Evolutionary conservation across 106 monocot species (phyloP), one percentile per base, ranked within the genome.

Genomic region (Platanthera guangdongensis): DNA sequence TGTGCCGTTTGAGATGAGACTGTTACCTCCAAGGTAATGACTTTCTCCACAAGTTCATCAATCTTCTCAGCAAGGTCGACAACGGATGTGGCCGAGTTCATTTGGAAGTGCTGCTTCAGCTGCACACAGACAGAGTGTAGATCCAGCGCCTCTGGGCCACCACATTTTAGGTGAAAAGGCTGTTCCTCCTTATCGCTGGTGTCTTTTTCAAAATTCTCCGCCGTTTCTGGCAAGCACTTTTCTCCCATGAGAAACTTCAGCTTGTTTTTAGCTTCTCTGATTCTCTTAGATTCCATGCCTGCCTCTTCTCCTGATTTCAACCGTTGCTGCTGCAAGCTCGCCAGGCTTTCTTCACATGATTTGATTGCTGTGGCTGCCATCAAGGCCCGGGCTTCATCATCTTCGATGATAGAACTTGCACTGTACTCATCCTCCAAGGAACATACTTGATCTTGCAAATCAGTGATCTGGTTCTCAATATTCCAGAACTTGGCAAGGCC

Each of bases 41-140:
- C 72, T 64, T 84, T 84, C 19, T 76, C 77, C 32, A 80, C 84
- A n/a, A 84, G 84, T 45, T 45, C 75, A 52, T 83, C 83, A 8
- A 83, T 83, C 52, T 83, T 83, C 53, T 83, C 83, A 1, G 70
- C 84, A 1, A 84, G 62, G 10, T 76, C 72, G 0, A 72, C 84
- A 16, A 80, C 53, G 1, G 79, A 76, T 11, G 77, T 50, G 11
- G 76, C 76, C 1, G 79, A 80, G 59, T 48, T 70, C 74, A 75
- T 75, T 57, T 74, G 55, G 30, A 83, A 75, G 4, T 74, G 67
- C 7, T 73, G 47, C 47, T 75, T 83, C 21, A 83, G 69, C 51
- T 75, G 75, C 39, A 64, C 70, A 60, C 83, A 83, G 11, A 83
- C 55, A 6, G 79, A 57, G 5, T 79, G 47, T 25, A 83, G 10